Conservation (phyloP, 108 stramenopile species). For the Nitzschia sp. region DNA sequence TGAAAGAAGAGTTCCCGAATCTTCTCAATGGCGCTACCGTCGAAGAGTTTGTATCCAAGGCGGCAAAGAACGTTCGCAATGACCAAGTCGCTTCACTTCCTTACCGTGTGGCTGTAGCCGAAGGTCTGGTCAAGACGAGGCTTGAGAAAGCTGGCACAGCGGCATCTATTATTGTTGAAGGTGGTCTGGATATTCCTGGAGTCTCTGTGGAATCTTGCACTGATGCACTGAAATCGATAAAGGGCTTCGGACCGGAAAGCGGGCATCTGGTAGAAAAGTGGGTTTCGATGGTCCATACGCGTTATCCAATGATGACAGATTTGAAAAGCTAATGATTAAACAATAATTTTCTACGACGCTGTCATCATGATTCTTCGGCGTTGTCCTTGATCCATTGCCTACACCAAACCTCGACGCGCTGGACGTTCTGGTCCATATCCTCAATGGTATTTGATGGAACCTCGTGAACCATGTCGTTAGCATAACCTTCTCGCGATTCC, state of each 20-base stretch:
- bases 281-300: conserved; percentile 31
- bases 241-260: conserved; percentile 43
- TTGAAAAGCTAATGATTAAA: not conserved
- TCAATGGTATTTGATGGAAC: conserved; percentile 78
- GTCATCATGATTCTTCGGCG: conserved; percentile 1
- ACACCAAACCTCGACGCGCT: conserved; percentile 66
- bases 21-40: conserved; percentile 49
- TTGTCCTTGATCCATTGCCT: conserved; percentile 77
- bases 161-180: conserved; percentile 38
- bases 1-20: conserved; percentile 48
- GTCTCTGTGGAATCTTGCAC: conserved; percentile 52
- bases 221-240: conserved; percentile 43
- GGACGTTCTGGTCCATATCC: conserved; percentile 80
- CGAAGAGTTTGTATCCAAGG: conserved; percentile 47
- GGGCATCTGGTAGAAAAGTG: conserved; percentile 24
- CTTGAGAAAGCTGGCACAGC: conserved; percentile 9
- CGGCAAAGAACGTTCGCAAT: conserved; percentile 32
- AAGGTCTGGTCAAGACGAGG: conserved; percentile 55
- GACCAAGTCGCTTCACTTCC: conserved; percentile 43
- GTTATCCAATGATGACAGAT: conserved; percentile 30
- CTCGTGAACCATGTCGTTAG: conserved; percentile 88
- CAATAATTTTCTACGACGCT: not conserved
- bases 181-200: conserved; percentile 47
- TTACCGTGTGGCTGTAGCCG: conserved; percentile 56
- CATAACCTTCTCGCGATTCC: conserved; percentile 89